Conservation (phyloP, 164 flowering plant species). For the Brasenia schreberi region DNA sequence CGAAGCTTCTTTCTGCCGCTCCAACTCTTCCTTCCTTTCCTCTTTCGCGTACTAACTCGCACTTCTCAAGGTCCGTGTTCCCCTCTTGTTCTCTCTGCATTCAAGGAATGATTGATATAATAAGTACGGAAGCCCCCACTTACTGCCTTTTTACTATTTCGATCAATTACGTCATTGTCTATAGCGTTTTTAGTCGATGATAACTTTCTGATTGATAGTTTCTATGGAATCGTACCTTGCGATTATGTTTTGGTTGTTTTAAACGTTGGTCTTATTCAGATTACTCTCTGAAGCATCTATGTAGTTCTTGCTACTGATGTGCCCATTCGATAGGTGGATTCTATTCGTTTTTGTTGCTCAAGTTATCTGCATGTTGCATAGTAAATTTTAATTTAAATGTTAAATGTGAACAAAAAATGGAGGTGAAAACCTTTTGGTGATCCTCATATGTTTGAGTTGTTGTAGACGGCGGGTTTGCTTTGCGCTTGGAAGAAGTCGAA, state of each 20-base stretch:
- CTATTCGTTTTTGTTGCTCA: not conserved
- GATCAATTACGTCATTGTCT: not conserved
- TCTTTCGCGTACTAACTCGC: not conserved
- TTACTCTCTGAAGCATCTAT: not conserved
- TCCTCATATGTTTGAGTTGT: not conserved
- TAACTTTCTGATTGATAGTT: not conserved
- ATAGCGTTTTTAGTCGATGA: not conserved
- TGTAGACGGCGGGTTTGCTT: no score
- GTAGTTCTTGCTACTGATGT: not conserved
- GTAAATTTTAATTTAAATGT: not conserved
- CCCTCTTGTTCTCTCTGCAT: not conserved
- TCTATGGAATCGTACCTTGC: not conserved
- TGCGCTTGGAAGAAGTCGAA: not conserved
- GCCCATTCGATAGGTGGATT: not conserved
- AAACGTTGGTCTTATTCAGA: not conserved
- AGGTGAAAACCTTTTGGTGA: not conserved
- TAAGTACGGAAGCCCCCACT: no score
- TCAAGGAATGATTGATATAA: no score
- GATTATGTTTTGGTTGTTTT: not conserved
- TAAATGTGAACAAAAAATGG: not conserved
- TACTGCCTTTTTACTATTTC: not conserved
- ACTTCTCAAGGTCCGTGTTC: not conserved
- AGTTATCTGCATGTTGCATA: not conserved
- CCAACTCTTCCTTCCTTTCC: not conserved
- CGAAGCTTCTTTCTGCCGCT: not conserved